These are phyloP conservation scores for Apiospora aurea DNA, from an alignment of 2,329 filamentous ascomycete species.

Conservation along the genomic window DNA sequence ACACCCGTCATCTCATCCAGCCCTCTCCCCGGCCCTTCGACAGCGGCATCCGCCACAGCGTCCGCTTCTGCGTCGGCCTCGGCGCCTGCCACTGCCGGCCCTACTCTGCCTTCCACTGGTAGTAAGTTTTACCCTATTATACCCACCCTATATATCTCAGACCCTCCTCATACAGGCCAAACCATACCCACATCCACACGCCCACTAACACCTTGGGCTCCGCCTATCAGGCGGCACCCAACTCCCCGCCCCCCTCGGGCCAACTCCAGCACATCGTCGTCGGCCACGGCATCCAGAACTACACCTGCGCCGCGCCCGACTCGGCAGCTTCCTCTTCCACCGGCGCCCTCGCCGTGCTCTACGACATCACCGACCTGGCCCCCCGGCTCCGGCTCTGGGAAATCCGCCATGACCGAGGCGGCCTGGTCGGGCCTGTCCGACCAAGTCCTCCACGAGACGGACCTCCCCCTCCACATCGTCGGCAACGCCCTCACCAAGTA, in stretches of 20 bases:
- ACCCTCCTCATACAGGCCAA: background rate
- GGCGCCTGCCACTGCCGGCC: conserved; percentile 26
- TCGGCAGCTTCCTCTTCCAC: conserved; percentile 45
- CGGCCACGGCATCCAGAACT: conserved; percentile 74
- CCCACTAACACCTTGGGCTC: background rate
- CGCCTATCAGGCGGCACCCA: background rate
- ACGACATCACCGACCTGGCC: conserved; percentile 62
- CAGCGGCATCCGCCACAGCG: background rate
- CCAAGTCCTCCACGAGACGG: conserved; percentile 48
- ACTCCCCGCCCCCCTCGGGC: conserved; percentile 3
- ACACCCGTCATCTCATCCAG: background rate
- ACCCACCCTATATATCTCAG: background rate
- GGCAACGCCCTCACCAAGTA: conserved; percentile 39
- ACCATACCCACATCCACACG: too few relatives aligned
- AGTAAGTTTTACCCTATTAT: conserved; percentile 38
- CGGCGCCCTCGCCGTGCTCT: conserved; percentile 67
- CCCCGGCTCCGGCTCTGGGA: conserved; percentile 45
- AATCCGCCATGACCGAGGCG: conserved; percentile 45
- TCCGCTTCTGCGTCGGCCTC: conserved; percentile 28
- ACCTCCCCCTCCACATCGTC: conserved; percentile 57
- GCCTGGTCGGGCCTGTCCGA: conserved; percentile 51
- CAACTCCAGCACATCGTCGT: conserved; percentile 15
- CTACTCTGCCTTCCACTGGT: conserved; percentile 49
- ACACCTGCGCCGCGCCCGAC: conserved; percentile 59
- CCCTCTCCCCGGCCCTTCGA: background rate